Evolutionary conservation across 257 asterid species (phyloP).

Genomic region (Paraleonurus japonicus): DNA sequence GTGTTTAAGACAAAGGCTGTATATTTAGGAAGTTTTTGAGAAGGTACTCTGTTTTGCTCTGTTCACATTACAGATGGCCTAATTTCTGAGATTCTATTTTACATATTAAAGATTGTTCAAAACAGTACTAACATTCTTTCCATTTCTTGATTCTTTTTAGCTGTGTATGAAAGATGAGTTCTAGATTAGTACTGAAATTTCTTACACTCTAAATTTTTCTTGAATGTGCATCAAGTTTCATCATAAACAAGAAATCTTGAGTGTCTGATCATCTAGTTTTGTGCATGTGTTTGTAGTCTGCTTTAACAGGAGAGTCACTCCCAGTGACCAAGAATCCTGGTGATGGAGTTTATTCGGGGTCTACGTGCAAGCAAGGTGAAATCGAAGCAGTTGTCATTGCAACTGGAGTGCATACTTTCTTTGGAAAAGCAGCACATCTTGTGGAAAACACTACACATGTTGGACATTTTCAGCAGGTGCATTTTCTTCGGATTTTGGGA

Average conservation of each 20-base stretch:
- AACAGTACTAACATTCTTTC: background rate
- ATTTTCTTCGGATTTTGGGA: background rate
- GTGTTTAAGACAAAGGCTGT: background rate
- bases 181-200: no score
- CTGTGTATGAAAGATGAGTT: no score
- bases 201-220: no score
- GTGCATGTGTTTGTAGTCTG: constrained; percentile 35
- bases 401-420: constrained; percentile 57
- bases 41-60: background rate
- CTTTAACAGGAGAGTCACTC: constrained; percentile 52
- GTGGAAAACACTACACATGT: constrained; percentile 49
- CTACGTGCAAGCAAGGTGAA: constrained; percentile 57
- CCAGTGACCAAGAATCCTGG: constrained; percentile 53
- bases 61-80: background rate
- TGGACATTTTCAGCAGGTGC: constrained; percentile 53
- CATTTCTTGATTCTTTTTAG: no score
- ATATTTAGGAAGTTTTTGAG: background rate
- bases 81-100: background rate
- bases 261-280: background rate
- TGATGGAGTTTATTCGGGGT: constrained; percentile 47
- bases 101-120: background rate
- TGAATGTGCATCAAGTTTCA: background rate
- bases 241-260: background rate
- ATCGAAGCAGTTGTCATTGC: constrained; percentile 50
- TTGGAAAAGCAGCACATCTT: constrained; percentile 57